Base-by-base conservation (phyloP, 768 basidiomycete species). In the Collybiopsis luxurians region DNA sequence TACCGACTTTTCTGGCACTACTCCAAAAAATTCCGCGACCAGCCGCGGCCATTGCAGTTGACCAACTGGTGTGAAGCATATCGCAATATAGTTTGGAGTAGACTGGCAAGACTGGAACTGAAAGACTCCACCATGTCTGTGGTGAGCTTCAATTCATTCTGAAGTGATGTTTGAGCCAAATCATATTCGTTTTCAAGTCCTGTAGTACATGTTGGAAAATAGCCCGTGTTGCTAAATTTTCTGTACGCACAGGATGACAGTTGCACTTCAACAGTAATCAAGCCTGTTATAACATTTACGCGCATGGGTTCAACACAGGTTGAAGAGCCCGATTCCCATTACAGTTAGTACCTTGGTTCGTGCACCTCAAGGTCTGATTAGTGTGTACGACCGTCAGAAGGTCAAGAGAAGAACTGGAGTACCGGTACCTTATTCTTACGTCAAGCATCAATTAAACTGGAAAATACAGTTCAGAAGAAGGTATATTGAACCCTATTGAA, bases 181-280 rank as follows among this genome's bases (percentile, higher is more conserved):
- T n/a, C n/a, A n/a, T n/a, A n/a, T n/a, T n/a, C n/a, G n/a, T n/a
- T n/a, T n/a, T n/a, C 40, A 74, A 72, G 73, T 9, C 66, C 71
- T 26, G 68, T 77, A 2, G 68, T 75, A 24, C 58, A 75, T 39
- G 61, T 75, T 23, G 67, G 66, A 13, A 38, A 9, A 38, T 38
- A 17, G 7, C 28, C 36, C n/a, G n/a, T n/a, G n/a, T n/a, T n/a
- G 58, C 54, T 15, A 40, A 28, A 24, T 30, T 36, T 17, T 27
- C 17, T 30, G 45, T 11, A 61, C 39, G 11, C 21, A 27, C 13
- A 19, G 21, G 27, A 40, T n/a, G 17, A n/a, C 48, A 75, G 75
- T 62, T 76, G 27, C 75, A 74, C 47, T 77, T 76, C 65, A 64
- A 56, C 34, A 59, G n/a, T n/a, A n/a, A n/a, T n/a, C n/a, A n/a